Base-by-base conservation (phyloP, 1,139 yeast species). In the Entelexis paramagnoliae region DNA sequence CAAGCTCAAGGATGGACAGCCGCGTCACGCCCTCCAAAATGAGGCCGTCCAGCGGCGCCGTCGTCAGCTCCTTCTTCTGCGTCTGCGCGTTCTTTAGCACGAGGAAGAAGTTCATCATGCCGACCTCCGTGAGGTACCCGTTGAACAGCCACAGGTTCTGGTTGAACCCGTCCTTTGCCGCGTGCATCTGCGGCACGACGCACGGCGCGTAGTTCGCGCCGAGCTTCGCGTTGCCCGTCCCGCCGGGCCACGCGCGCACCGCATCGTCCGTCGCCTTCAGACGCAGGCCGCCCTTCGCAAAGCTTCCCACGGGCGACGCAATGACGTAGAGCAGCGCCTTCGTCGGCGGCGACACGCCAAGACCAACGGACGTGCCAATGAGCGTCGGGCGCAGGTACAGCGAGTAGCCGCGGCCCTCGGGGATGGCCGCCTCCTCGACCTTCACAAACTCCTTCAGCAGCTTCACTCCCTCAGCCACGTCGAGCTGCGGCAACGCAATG, bases 191-290 rank as follows among this genome's bases (percentile, higher is more conserved):
- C 33, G 97, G 97, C 64, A 78, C 76, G 65, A 89, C 79, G 68
- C 96, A 85, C 53, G 97, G 96, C 42, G 96, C 97, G 66, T 91
- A 91, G 73, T 91, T 91, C 56, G 96, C 97, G 68, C 98, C 98
- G 63, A 91, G 79, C 72, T 91, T 91, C 71, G 80, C 82, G 75
- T 88, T 81, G 70, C 98, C 98, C 58, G 81, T 88, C 67, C 97
- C 98, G 64, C 95, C 95, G 64, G 97, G 97, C 98, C 97, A 91
- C 16, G 98, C 97, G 72, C 98, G 83, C 26, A 89, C 93, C 46
- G 95, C 95, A 62, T 85, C 80, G 66, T 86, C 95, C 32, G 96
- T 87, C 60, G 97, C 97, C 72, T 89, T 96, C 55, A 91, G 74
- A 54, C 80, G 75, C 48, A 91, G 95, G 34, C 97, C 96, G 16